These are phyloP conservation scores for Leptoxyphium fumago DNA, from an alignment of 2,329 filamentous ascomycete species.

Conservation along the genomic window DNA sequence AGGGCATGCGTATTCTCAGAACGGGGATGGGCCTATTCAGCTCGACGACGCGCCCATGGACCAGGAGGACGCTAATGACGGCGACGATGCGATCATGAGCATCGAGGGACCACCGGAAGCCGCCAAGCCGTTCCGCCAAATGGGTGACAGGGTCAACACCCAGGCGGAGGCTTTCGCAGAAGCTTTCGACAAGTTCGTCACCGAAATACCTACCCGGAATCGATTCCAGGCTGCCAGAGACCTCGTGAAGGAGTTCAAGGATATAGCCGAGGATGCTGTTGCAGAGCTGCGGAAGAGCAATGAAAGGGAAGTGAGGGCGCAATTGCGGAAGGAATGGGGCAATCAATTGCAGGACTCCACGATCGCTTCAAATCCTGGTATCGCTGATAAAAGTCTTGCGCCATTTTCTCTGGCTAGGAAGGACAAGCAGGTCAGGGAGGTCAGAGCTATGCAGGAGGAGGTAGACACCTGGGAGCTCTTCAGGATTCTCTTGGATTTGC, in stretches of 20 bases:
- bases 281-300: conserved; percentile 30
- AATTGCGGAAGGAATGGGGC: conserved; percentile 23
- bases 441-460: conserved; percentile 63
- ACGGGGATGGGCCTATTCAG: conserved; percentile 1
- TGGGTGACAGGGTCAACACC: conserved; percentile 54
- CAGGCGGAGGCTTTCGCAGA: conserved; percentile 82
- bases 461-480: conserved; percentile 84
- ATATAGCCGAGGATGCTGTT: conserved; percentile 38
- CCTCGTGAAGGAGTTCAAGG: conserved; percentile 34
- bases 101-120: conserved; percentile 19
- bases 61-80: conserved; percentile 2
- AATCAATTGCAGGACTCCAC: conserved; percentile 10
- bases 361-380: conserved; percentile 12
- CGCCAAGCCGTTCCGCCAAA: conserved; percentile 43
- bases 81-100: conserved; percentile 7
- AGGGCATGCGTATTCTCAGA: neutral
- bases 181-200: conserved; percentile 58
- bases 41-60: conserved; percentile 1
- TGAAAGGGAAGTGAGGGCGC: conserved; percentile 23
- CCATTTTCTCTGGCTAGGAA: conserved; percentile 8
- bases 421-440: conserved; percentile 30
- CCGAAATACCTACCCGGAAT: conserved; percentile 33
- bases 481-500: conserved; percentile 51
- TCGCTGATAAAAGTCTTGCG: conserved; percentile 6
- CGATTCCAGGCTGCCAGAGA: conserved; percentile 47